Percentiles rank a stretch among this genome's conserved stretches.
phyloP scores from a whole-genome alignment of 2,329 filamentous ascomycete species.

The Cordyceps pruinosa region DNA sequence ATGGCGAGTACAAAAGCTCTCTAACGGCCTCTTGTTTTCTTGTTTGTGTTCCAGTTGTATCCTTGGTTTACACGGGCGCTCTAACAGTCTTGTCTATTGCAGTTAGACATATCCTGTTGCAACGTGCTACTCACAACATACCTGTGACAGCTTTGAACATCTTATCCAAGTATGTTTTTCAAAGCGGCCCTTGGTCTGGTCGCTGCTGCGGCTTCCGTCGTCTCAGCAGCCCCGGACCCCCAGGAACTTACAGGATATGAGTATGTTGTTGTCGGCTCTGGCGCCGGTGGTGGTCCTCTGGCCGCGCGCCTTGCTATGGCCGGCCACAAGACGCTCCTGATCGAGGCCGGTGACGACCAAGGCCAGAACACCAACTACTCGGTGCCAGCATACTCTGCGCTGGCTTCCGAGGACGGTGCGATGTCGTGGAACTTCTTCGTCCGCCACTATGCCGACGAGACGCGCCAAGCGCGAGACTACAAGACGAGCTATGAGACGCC shows the following conservation, averaged over 20 bases:
- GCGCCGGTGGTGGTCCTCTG: constrained; percentile 51
- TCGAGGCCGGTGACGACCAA: constrained; percentile 55
- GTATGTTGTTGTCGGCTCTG: constrained; percentile 56
- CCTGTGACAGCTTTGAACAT: no score
- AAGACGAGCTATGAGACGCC: constrained; percentile 52
- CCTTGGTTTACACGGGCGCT: neutral
- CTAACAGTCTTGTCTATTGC: neutral
- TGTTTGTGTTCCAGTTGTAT: neutral
- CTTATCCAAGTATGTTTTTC: neutral
- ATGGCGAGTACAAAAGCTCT: neutral
- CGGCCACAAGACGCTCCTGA: constrained; percentile 52
- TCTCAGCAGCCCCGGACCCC: constrained; percentile 19
- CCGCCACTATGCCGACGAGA: constrained; percentile 51
- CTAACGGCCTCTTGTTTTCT: neutral
- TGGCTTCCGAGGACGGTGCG: constrained; percentile 47
- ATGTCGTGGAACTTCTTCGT: constrained; percentile 59
- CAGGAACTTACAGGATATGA: constrained; percentile 40
- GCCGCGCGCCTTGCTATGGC: constrained; percentile 53
- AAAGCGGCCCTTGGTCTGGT: constrained; percentile 15
- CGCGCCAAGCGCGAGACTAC: constrained; percentile 45
- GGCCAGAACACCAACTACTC: constrained; percentile 41
- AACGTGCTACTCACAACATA: neutral
- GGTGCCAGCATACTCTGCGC: constrained; percentile 46
- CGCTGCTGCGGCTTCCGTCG: constrained; percentile 15
- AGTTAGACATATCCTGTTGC: neutral